Base-by-base conservation (phyloP, 805 yeast species). In the Wickerhamomyces canadensis region DNA sequence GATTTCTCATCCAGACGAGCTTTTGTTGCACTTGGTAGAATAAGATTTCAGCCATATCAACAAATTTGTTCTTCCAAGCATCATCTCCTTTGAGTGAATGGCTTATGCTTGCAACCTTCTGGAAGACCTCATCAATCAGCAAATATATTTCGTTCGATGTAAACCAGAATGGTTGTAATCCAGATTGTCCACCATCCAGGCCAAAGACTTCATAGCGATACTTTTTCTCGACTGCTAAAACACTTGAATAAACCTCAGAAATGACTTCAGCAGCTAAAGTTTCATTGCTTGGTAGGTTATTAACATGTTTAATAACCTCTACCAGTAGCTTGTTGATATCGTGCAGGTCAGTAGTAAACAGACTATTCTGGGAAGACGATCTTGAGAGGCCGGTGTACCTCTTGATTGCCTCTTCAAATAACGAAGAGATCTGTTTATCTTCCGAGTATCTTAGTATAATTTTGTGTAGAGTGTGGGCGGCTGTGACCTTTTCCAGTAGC, bases 141-240 rank as follows among this genome's bases (percentile, higher is more conserved):
- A 64, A 36, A 16, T 73, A 47, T 27, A 66, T 49, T 15, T 63
- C 62, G 18, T 72, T 54, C 19, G 65, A 67, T 19, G 69, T 65
- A 26, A 74, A 61, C 84, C 84, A 77, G 11, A 70, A 67, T 28
- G 62, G 59, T 5, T 48, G 43, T 1, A 45, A 28, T 9, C 60
- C 58, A 4, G 51, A 35, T 28, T 58, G 62, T 4, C 49, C 28
- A 13, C 58, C 54, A 18, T 52, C 57, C 19, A 64, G 41, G 7
- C 62, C 45, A 39, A 68, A 67, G 4, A 52, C 38, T 5, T 55
- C 57, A 39, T 55, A 62, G 36, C 67, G 55, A 31, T 55, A 42
- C 5, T 36, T 19, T 37, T 59, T 57, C 47, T 76, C 82, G 37
- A 67, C 65, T 11, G 57, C 57, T 23, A 64, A 52, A n/a, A 66